Evolutionary conservation across 2,329 filamentous ascomycete genomes (phyloP), one percentile per base, ranked within the genome.

Genomic region (Alternaria gaisen): DNA sequence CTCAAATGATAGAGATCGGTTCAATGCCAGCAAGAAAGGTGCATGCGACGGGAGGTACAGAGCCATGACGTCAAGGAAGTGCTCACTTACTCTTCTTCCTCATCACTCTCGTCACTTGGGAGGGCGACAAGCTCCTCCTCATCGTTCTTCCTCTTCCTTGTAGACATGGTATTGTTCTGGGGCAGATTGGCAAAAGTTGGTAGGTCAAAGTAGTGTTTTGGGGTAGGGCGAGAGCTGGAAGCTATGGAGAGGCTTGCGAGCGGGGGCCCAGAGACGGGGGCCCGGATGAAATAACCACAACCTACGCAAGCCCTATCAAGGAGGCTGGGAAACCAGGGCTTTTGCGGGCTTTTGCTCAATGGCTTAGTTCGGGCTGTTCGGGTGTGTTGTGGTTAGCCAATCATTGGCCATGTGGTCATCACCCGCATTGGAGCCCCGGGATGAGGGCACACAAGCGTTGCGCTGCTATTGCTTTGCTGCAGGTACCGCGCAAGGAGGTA

Each of bases 81-180:
- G 64, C 41, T 60, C 63, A 79, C 77, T 79, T 72, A 80, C 77
- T 79, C 80, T 75, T 79, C 80, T 77, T 81, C 80, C 61, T 78
- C 75, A 60, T 81, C 80, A 55, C 77, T 77, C 60, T 80, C 80
- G 53, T 79, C 77, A 58, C 78, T 79, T 5, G 80, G 80, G 28
- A 82, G 79, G 43, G 79, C 79, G 56, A 78, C 74, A 57, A 82
- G 78, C 77, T 82, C 80, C 67, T 80, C 79, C 64, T 80, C 77
- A 54, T 80, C 77, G 48, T 80, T 77, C 76, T 81, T 81, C 65
- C 80, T 77, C 72, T 82, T 81, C 68, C 80, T 79, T 51, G 80
- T 81, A 42, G 79, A 78, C 80, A 81, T 60, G 16, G 18, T 36
- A 20, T 24, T 12, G 24, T 80, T 61, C 52, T 68, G 40, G 46